These are phyloP conservation scores for Trichaptum fuscoviolaceum DNA, from an alignment of 768 basidiomycete species.

Conservation along the genomic window DNA sequence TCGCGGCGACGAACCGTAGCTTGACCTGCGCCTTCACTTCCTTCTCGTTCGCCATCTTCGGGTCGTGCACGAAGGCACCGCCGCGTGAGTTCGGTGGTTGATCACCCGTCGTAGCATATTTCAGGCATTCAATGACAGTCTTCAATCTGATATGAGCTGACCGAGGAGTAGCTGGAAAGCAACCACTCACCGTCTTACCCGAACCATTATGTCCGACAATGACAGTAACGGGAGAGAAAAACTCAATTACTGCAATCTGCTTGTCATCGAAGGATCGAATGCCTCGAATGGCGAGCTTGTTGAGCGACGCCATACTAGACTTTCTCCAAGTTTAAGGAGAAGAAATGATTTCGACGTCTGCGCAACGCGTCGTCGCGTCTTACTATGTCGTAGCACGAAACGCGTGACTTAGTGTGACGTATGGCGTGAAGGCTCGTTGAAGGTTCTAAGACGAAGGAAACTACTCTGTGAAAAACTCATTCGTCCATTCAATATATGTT, in stretches of 20 bases:
- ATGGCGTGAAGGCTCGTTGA: neutral
- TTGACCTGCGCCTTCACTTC: constrained; percentile 99
- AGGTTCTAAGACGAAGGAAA: neutral
- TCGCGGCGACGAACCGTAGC: constrained; percentile 85
- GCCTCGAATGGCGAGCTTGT: constrained; percentile 91
- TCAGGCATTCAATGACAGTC: constrained; percentile 98
- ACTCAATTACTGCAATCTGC: constrained; percentile 87
- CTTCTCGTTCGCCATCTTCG: constrained; percentile 98
- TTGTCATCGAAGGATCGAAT: constrained; percentile 98
- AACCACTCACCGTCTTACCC: constrained; percentile 70
- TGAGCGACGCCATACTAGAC: constrained; percentile 64
- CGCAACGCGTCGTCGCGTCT: neutral
- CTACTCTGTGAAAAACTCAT: too few species aligned
- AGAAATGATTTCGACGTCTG: neutral
- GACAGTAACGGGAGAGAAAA: constrained; percentile 95
- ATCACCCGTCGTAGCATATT: constrained; percentile 98
- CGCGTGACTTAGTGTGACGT: constrained; percentile 1
- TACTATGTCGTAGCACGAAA: neutral
- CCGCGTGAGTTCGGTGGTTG: constrained; percentile 96
- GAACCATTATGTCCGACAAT: constrained; percentile 98
- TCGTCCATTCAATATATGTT: neutral
- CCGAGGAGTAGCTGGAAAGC: neutral
- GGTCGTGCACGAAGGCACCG: constrained; percentile 98
- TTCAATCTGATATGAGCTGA: constrained; percentile 12
- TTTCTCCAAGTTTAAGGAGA: neutral